These are phyloP conservation scores for Phytophthora vignae DNA, from an alignment of 352 stramenopile species.

Conservation along the genomic window DNA sequence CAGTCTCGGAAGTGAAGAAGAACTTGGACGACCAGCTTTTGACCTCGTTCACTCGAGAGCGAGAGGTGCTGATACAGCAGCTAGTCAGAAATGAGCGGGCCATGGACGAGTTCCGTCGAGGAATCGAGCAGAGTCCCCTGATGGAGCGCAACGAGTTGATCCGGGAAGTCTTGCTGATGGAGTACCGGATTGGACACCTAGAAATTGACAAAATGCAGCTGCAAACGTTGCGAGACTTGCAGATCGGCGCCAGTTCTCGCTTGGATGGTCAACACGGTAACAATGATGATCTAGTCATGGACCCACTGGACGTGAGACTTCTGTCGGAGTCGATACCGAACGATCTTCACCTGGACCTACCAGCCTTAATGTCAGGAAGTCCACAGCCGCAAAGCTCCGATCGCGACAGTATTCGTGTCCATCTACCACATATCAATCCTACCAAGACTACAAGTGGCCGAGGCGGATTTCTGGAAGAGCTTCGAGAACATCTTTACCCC, in stretches of 20 bases:
- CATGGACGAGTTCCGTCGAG: constrained; percentile 68
- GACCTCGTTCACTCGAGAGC: constrained; percentile 16
- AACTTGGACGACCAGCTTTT: constrained; percentile 11
- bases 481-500: constrained; percentile 36
- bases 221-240: constrained; percentile 46
- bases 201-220: constrained; percentile 94
- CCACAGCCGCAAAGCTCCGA: constrained; percentile 18
- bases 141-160: constrained; percentile 59
- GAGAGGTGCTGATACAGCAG: constrained; percentile 33
- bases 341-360: constrained; percentile 21
- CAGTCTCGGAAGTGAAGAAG: constrained; percentile 9
- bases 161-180: constrained; percentile 75
- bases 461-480: constrained; percentile 35
- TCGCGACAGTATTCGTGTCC: constrained; percentile 13
- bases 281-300: constrained; percentile 23
- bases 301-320: constrained; percentile 11
- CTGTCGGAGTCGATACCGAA: constrained; percentile 1
- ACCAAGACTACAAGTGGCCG: constrained; percentile 15
- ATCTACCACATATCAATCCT: constrained; percentile 29
- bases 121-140: constrained; percentile 54
- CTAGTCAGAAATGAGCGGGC: constrained; percentile 43
- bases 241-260: constrained; percentile 1
- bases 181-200: constrained; percentile 90
- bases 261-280: constrained; percentile 34
- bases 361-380: constrained; percentile 6